Evolutionary conservation across 768 basidiomycete genomes (phyloP).

Genomic region (Suillus occidentalis): DNA sequence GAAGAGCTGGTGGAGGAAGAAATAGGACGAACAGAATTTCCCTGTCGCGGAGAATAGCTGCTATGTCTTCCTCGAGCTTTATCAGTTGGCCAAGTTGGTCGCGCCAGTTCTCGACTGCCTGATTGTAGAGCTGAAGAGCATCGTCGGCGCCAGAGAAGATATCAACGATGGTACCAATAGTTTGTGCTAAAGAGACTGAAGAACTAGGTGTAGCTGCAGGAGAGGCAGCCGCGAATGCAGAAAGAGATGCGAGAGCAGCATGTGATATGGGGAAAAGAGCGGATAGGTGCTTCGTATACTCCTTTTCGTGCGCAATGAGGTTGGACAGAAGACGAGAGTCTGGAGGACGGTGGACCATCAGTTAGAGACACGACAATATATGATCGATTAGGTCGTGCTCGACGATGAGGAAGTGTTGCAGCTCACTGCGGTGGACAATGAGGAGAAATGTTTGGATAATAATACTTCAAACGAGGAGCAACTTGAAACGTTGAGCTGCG

Average conservation of each 20-base stretch:
- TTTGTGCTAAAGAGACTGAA: slow-evolving; percentile 15
- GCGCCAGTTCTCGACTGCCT: slow-evolving; percentile 64
- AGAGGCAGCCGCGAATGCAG: slow-evolving; percentile 72
- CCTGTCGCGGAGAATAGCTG: slow-evolving; percentile 66
- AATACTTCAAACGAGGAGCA: not conserved
- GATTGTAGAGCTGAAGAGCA: slow-evolving; percentile 61
- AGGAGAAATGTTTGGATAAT: not conserved
- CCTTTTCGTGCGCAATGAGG: slow-evolving; percentile 69
- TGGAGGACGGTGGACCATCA: slow-evolving; percentile 61
- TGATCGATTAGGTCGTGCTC: not conserved
- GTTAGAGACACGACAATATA: not conserved
- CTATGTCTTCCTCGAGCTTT: slow-evolving; percentile 70
- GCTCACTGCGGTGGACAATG: not conserved
- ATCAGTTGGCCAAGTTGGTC: slow-evolving; percentile 60
- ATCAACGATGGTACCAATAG: slow-evolving; percentile 46
- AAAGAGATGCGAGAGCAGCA: slow-evolving; percentile 61
- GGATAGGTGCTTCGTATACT: slow-evolving; percentile 62
- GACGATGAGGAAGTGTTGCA: not conserved
- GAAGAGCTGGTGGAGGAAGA: not conserved
- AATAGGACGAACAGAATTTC: slow-evolving; percentile 70
- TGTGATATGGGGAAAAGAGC: slow-evolving; percentile 58
- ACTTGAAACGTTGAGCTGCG: not conserved
- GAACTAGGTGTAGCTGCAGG: slow-evolving; percentile 49
- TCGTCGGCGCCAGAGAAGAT: slow-evolving; percentile 66
- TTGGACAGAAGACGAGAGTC: slow-evolving; percentile 73